Base-by-base conservation (phyloP, 345 rosid genomes). In the Camelina laxa region DNA sequence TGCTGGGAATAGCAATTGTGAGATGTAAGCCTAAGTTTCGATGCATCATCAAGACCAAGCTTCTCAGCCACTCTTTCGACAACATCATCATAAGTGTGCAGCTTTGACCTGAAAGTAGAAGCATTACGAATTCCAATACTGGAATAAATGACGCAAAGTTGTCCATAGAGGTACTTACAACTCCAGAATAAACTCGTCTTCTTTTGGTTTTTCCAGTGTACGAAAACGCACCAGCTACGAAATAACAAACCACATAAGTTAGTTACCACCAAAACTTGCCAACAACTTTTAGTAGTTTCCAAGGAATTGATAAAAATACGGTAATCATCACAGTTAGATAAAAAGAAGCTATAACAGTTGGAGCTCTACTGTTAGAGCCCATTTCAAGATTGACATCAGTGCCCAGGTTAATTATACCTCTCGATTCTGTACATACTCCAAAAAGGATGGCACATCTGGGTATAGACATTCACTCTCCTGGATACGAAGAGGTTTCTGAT, bases 1-100 rank as follows among this genome's bases (percentile, higher is more conserved):
- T 90, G 97, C 83, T 90, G 99, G 68, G 99, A 92, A 82, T 95
- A 90, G 85, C 98, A 95, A 82, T 95, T 95, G 83, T 95, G 99
- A 82, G 99, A 82, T 38, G 98, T 95, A 53, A 95, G 88, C 85
- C 99, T 88, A 59, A 95, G 81, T 84, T 89, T 92, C 47, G 94
- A 85, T 60, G 98, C 88, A 81, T 95, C 97, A 62, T 87, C 93
- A 82, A 92, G 85, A 73, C 88, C 90, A 88, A 92, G 83, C 78
- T 87, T 88, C 39, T 69, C 77, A 80, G 99, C 99, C 66, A 95
- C 88, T 80, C 87, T 86, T 79, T 86, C 92, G 66, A 87, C 98
- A 70, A 95, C 97, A 33, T 89, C 97, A 77, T 95, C 98, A 81
- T 95, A 95, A 39, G 82, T 87, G 72, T 89, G 92, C 16, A 73